Conservation (phyloP, 2,329 filamentous ascomycete genomes). For the Curvularia sp. region DNA sequence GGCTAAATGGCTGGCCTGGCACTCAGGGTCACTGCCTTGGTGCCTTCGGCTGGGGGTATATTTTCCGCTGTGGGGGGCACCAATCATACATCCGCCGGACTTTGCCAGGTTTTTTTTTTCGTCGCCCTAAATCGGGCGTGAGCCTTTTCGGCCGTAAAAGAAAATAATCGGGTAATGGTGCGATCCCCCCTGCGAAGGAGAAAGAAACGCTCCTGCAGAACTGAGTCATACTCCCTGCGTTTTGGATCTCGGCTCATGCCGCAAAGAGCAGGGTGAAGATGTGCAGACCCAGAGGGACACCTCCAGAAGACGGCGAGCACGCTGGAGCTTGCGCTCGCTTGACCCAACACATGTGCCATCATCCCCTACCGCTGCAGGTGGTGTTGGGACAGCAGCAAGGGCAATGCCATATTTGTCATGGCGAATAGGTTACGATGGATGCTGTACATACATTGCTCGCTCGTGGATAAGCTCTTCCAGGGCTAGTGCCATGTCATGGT, state of each 20-base stretch:
- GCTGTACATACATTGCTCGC: conserved; percentile 17
- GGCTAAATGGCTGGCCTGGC: conserved; percentile 40
- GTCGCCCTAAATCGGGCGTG: background rate
- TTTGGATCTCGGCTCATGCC: conserved; percentile 31
- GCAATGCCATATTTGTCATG: conserved; percentile 23
- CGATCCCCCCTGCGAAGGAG: conserved; percentile 21
- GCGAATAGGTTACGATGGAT: conserved; percentile 15
- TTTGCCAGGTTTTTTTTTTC: conserved; percentile 1
- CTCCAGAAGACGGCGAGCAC: background rate
- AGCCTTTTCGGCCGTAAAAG: conserved; percentile 16
- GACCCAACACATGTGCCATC: conserved; percentile 5
- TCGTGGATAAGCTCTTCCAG: conserved; percentile 29
- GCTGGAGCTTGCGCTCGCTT: conserved; percentile 2
- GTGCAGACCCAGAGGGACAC: conserved; percentile 6
- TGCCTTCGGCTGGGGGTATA: conserved; percentile 29
- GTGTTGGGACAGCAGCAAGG: conserved; percentile 9
- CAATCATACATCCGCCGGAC: conserved; percentile 1
- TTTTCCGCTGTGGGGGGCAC: conserved; percentile 34
- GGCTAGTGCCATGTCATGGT: conserved; percentile 26
- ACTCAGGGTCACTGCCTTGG: conserved; percentile 31
- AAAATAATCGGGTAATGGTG: conserved; percentile 8
- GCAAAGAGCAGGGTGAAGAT: conserved; percentile 22
- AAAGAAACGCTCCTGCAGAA: conserved; percentile 38
- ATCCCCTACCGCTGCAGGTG: conserved; percentile 15
- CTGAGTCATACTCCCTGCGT: conserved; percentile 31